Evolutionary conservation across 2,329 filamentous ascomycete species (phyloP).

Genomic region (Phaeosphaeriaceae sp.): DNA sequence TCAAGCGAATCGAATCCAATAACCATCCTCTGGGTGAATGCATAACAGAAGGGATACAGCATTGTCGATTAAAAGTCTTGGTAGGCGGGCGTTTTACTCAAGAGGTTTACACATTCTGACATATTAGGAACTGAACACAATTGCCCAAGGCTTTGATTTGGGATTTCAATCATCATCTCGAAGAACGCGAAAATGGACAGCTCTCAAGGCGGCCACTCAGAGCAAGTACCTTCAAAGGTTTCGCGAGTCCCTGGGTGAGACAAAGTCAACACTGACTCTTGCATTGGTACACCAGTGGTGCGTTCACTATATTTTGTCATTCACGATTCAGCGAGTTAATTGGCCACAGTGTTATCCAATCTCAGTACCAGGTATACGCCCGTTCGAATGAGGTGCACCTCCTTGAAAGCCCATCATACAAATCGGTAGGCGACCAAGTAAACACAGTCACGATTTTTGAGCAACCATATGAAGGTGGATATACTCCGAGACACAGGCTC

Average conservation of each 20-base stretch:
- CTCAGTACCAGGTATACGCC: not conserved
- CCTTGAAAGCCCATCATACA: not conserved
- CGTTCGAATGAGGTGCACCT: not conserved
- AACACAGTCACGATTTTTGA: not conserved
- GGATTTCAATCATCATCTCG: conserved; percentile 12
- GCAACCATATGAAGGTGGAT: not conserved
- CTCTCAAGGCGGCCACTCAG: conserved; percentile 14
- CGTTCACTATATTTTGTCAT: not conserved
- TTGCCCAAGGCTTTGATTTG: conserved; percentile 7
- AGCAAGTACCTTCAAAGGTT: conserved; percentile 16
- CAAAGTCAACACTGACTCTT: conserved; percentile 17
- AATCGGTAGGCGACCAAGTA: not conserved
- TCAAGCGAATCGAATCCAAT: conserved; percentile 9
- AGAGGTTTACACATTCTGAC: not conserved
- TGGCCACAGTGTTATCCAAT: not conserved
- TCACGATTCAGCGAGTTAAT: not conserved
- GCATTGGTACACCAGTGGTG: conserved; percentile 18
- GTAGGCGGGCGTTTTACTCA: not conserved
- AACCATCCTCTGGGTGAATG: conserved; percentile 5
- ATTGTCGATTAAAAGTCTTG: conserved; percentile 14
- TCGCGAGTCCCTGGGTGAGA: conserved; percentile 14
- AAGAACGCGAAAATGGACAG: conserved; percentile 9
- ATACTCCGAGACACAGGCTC: not conserved
- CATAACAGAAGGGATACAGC: conserved; percentile 14
- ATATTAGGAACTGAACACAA: conserved; percentile 6